Evolutionary conservation across 345 rosid genomes (phyloP).

Genomic region (Pistacia vera): DNA sequence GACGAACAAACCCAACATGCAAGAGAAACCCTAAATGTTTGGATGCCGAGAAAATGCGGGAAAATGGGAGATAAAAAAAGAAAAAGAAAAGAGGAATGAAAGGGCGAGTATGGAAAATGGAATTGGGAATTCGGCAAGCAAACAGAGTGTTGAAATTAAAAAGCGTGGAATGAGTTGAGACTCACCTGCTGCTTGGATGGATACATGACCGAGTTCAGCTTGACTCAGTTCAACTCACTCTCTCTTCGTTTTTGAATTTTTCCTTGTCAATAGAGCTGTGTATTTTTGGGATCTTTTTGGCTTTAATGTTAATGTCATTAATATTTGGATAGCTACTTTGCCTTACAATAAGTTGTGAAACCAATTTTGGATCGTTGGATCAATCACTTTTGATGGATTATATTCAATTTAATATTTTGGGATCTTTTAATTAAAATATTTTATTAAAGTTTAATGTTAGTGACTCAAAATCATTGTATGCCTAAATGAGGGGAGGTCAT

Average conservation of each 20-base stretch:
- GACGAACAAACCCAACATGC: constrained; percentile 2
- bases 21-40: neutral
- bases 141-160: neutral
- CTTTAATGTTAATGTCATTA: too few relatives aligned
- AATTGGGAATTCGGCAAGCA: constrained; percentile 4
- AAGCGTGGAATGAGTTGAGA: neutral
- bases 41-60: neutral
- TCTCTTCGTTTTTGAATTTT: neutral
- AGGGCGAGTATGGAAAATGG: neutral
- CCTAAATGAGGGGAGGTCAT: too few relatives aligned
- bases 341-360: too few relatives aligned
- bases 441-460: too few relatives aligned
- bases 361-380: too few relatives aligned
- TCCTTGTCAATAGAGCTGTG: neutral
- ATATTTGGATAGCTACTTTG: too few relatives aligned
- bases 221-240: constrained; percentile 10
- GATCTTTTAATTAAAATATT: too few relatives aligned
- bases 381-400: too few relatives aligned
- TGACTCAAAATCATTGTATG: too few relatives aligned
- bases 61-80: neutral
- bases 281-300: too few relatives aligned
- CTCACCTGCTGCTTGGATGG: constrained; percentile 28
- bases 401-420: too few relatives aligned
- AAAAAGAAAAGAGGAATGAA: neutral
- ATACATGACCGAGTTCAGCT: constrained; percentile 25